phyloP scores from a whole-genome alignment of 2,329 filamentous ascomycete genomes.

The Ampelomyces quisqualis region DNA sequence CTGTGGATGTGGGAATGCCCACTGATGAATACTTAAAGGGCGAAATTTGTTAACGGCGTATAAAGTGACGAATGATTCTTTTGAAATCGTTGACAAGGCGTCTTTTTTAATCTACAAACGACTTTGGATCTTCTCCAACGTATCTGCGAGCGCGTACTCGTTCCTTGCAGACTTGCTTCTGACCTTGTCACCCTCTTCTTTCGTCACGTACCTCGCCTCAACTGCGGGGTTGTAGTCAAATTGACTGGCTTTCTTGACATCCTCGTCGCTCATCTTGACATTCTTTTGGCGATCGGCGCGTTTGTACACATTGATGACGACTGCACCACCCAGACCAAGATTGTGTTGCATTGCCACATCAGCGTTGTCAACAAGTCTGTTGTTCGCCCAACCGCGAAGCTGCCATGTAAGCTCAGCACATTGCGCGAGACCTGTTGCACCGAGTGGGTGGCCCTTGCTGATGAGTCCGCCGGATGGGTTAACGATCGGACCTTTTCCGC shows the following conservation, averaged over 20 bases:
- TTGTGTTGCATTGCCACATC: slow-evolving; percentile 84
- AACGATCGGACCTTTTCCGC: slow-evolving; percentile 69
- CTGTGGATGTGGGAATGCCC: slow-evolving; percentile 25
- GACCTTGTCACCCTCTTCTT: slow-evolving; percentile 66
- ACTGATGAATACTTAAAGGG: too few relatives aligned
- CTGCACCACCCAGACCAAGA: slow-evolving; percentile 84
- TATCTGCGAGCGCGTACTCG: slow-evolving; percentile 77
- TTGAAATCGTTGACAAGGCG: too few relatives aligned
- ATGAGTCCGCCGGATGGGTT: slow-evolving; percentile 94
- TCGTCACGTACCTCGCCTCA: slow-evolving; percentile 83
- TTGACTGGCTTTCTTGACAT: slow-evolving; percentile 65
- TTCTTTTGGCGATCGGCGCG: slow-evolving; percentile 73
- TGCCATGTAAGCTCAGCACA: slow-evolving; percentile 96
- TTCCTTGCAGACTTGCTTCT: slow-evolving; percentile 66
- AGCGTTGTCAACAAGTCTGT: slow-evolving; percentile 68
- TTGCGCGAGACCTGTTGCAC: slow-evolving; percentile 88
- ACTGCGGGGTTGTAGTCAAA: slow-evolving; percentile 90
- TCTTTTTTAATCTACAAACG: slow-evolving; percentile 62
- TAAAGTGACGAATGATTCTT: too few relatives aligned
- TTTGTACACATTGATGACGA: slow-evolving; percentile 84
- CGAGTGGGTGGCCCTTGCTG: slow-evolving; percentile 90
- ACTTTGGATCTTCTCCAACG: slow-evolving; percentile 68
- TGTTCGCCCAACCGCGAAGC: slow-evolving; percentile 92
- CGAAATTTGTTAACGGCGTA: too few relatives aligned
- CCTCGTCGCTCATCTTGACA: slow-evolving; percentile 59